Base-by-base conservation (phyloP, 805 yeast species). In the Torulaspora gathmanii region DNA sequence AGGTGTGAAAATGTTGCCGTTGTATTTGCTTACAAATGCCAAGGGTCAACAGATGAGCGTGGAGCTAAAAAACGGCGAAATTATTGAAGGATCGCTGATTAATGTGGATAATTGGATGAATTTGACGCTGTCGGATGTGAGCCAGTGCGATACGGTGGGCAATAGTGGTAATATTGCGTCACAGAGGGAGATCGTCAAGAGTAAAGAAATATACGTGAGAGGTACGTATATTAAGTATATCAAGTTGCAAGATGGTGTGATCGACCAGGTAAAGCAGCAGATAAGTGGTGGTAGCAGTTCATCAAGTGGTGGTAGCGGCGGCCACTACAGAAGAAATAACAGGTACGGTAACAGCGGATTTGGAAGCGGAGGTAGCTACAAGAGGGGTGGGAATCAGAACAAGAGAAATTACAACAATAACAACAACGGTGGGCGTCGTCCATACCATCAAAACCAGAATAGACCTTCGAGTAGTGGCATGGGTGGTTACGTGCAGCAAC, bases 41-140 rank as follows among this genome's bases (percentile, higher is more conserved):
- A 90, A 89, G 65, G 90, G 87, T 46, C 90, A 86, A 60, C 85
- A 89, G 30, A 76, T 93, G 58, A 75, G 84, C 59, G 87, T 93
- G 39, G 99, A 91, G 65, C 77, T 93, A 61, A 93, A 93, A 65
- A 82, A 84, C 45, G 96, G 98, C 27, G 96, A 87, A 58, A 82
- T 91, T 8, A 72, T 90, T 40, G 84, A 83, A 58, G 99, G 99
- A 40, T 78, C 77, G 45, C 72, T 93, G 48, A 78, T 80, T 45
- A 85, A 86, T 60, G 88, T 95, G 56, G 99, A 93, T 64, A 82
- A 87, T 31, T 86, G 95, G 89, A 93, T 93, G 99, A 93, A 93
- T 65, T 72, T 93, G 53, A 86, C 95, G 1, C 72, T 93, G 43
- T 74, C 74, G 27, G 82, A 89, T 51, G 97, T 83, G 12, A 77